These are phyloP conservation scores for Globisporangium lucens DNA, from an alignment of 352 stramenopile species.

Conservation along the genomic window DNA sequence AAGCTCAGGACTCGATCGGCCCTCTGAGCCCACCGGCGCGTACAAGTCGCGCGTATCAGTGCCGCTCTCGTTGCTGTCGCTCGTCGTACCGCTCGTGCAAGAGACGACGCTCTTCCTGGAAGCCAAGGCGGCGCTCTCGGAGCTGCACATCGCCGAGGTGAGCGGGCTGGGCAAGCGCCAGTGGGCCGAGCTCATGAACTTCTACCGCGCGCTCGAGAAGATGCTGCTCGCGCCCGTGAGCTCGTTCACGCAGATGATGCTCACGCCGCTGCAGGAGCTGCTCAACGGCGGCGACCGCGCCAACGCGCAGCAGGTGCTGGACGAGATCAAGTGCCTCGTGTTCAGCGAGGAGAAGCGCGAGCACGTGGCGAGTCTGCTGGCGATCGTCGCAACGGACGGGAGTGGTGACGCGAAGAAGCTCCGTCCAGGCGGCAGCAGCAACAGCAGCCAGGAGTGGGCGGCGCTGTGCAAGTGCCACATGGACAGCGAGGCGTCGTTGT, in stretches of 20 bases:
- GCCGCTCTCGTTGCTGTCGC: conserved; percentile 43
- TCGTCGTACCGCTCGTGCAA: conserved; percentile 59
- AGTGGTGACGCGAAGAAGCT: neutral
- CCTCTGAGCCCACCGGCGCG: conserved; percentile 17
- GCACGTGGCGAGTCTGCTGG: conserved; percentile 53
- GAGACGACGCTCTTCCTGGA: conserved; percentile 65
- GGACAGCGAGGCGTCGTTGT: conserved; percentile 15
- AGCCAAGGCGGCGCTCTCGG: conserved; percentile 41
- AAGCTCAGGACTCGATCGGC: conserved; percentile 23
- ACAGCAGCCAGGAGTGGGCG: conserved; percentile 28
- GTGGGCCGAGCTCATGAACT: conserved; percentile 51
- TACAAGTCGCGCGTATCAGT: conserved; percentile 30
- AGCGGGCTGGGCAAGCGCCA: conserved; percentile 41
- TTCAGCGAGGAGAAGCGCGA: conserved; percentile 65
- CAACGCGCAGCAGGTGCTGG: conserved; percentile 42
- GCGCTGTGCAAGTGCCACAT: conserved; percentile 38
- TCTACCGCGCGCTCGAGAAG: conserved; percentile 56
- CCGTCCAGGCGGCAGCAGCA: conserved; percentile 4
- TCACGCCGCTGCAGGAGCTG: conserved; percentile 52
- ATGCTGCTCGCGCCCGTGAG: conserved; percentile 50
- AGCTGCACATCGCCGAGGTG: conserved; percentile 29
- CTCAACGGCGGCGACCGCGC: conserved; percentile 30
- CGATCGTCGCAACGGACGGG: conserved; percentile 30
- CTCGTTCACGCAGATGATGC: conserved; percentile 47
- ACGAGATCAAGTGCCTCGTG: conserved; percentile 46